Base-by-base conservation (phyloP, 768 basidiomycete species). In the Candolleomyces eurysporus region DNA sequence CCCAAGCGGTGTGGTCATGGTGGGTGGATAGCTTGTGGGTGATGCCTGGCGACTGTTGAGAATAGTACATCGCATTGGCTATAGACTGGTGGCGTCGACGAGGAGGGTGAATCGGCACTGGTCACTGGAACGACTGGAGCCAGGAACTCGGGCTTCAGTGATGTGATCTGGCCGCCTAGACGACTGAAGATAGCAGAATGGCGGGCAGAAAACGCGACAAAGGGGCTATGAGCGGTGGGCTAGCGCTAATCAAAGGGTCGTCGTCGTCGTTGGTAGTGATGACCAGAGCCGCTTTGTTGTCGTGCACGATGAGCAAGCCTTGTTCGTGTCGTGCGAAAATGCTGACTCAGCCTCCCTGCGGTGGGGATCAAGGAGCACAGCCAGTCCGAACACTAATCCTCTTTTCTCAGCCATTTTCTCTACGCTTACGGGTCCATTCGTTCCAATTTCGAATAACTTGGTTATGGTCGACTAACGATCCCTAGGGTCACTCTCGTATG, bases 31-130 rank as follows among this genome's bases (percentile, higher is more conserved):
- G 81, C 71, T 91, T 91, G 79, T 89, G 90, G 65, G 82, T 78
- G 70, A 92, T 86, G 70, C 85, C 89, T 70, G 91, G 90, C 65
- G 91, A 91, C 74, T 90, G 90, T 72, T 91, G 90, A 69, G 90
- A 82, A 75, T 90, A 92, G 79, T 90, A 92, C 90, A 92, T 92
- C 76, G 78, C 79, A 82, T 80, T 75, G 68, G 76, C 69, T 68
- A 65, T 65, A 49, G 46, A 39, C 40, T 22, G 56, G 49, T 22
- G 22, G 19, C 56, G 45, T 59, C 51, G 48, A 55, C 50, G 43
- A 48, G 63, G 67, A 69, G 65, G 66, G 62, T 65, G 59, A 57
- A 59, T 43, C 62, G 61, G 65, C 65, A 60, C 59, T 43, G 63
- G 62, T 50, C 60, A 61, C 54, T 43, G 30, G 57, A 58, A 56